phyloP scores from a whole-genome alignment of 345 rosid species.

The Syzygium jambos region DNA sequence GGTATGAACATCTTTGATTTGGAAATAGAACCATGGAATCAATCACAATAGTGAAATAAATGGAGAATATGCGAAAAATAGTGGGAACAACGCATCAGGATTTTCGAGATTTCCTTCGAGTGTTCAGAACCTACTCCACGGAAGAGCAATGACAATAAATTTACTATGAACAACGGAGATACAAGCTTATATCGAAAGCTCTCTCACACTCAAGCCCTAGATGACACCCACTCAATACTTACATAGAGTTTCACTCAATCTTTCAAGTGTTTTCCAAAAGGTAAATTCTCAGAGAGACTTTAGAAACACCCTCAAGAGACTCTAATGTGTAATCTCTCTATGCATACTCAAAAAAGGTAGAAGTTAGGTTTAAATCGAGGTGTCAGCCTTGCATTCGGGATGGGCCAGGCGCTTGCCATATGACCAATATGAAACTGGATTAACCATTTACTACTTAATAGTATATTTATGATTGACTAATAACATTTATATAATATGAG shows the following conservation, averaged over 20 bases:
- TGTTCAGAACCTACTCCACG: not conserved
- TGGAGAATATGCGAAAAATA: not conserved
- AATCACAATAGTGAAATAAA: not conserved
- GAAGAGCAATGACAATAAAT: not conserved
- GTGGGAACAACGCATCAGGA: not conserved
- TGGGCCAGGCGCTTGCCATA: not conserved
- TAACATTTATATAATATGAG: not conserved
- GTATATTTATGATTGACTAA: not conserved
- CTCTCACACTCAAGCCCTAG: not conserved
- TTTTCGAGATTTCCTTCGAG: rapidly evolving
- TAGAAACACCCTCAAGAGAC: not conserved
- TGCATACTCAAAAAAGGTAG: not conserved
- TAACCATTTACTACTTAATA: not conserved
- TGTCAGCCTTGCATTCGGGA: not conserved
- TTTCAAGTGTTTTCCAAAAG: not conserved
- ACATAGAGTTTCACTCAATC: not conserved
- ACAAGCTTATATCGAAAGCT: not conserved
- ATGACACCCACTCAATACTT: not conserved
- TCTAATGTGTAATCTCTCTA: not conserved
- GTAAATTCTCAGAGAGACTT: not conserved
- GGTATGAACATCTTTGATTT: not conserved
- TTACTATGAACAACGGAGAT: not conserved
- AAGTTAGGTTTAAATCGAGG: not conserved
- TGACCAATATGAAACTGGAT: not conserved
- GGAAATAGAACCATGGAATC: not conserved